phyloP scores from a whole-genome alignment of 2,329 filamentous ascomycete species.

The Exserohilum rostratum region DNA sequence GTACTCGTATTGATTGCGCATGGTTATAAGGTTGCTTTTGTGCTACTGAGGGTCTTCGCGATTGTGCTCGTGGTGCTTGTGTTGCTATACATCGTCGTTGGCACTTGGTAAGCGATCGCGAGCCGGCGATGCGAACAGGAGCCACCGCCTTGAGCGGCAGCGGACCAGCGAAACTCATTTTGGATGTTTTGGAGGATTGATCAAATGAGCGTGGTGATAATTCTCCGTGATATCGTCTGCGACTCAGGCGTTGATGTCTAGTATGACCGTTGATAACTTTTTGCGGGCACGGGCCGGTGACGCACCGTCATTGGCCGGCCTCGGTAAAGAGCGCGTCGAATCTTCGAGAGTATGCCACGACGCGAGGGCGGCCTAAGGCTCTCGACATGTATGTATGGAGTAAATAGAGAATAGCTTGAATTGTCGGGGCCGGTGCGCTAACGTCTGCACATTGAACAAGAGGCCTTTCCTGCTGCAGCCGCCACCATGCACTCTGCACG shows the following conservation, averaged over 20 bases:
- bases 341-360: conserved; percentile 15
- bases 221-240: conserved; percentile 7
- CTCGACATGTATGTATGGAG: neutral
- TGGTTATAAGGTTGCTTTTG: conserved; percentile 27
- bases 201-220: conserved; percentile 23
- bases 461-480: neutral
- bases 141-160: conserved; percentile 42
- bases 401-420: conserved; percentile 1
- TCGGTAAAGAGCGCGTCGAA: conserved; percentile 18
- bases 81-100: conserved; percentile 40
- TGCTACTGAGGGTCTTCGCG: conserved; percentile 31
- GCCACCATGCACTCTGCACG: neutral
- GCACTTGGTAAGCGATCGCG: conserved; percentile 36
- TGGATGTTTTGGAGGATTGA: conserved; percentile 11
- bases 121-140: conserved; percentile 38
- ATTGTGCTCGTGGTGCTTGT: conserved; percentile 33
- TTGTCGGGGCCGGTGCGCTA: neutral
- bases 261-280: conserved; percentile 19
- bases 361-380: conserved; percentile 1
- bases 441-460: neutral
- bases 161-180: conserved; percentile 46
- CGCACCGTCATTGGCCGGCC: conserved; percentile 14
- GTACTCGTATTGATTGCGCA: conserved; percentile 40
- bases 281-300: conserved; percentile 20
- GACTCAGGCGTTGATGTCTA: conserved; percentile 5